Percentiles rank a stretch among this genome's conserved stretches.
Conservation (phyloP, 176 grass and related monocot genomes). For the Eleusine indica region DNA sequence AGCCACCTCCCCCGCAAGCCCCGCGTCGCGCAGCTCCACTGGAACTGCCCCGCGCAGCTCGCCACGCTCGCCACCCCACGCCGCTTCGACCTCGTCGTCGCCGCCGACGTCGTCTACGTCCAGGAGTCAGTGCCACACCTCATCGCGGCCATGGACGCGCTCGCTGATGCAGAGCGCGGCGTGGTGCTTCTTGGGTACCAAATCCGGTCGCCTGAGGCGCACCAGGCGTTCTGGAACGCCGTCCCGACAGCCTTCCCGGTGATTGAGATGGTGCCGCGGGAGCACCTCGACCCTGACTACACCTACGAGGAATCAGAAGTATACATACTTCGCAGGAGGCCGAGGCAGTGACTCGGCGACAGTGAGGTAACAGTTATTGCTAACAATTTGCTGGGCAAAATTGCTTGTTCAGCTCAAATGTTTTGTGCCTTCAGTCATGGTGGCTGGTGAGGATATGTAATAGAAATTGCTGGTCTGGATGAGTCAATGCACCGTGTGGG, state of each 20-base stretch:
- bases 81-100: conserved; percentile 78
- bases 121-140: conserved; percentile 81
- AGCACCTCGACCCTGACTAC: conserved; percentile 81
- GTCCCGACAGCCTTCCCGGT: conserved; percentile 58
- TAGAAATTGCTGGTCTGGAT: not conserved
- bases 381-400: not conserved
- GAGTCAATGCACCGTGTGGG: not conserved
- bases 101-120: conserved; percentile 91
- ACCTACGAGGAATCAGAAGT: conserved; percentile 83
- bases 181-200: conserved; percentile 84
- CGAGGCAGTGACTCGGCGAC: conserved; percentile 27
- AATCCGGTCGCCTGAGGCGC: conserved; percentile 79
- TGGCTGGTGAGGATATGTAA: not conserved
- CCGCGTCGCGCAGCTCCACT: conserved; percentile 78
- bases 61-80: conserved; percentile 47
- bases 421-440: not conserved
- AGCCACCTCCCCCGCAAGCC: conserved; percentile 55
- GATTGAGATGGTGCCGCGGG: conserved; percentile 76
- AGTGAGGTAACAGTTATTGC: not conserved
- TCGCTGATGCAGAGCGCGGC: conserved; percentile 61
- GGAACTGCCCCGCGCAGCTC: conserved; percentile 74
- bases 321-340: conserved; percentile 68
- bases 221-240: conserved; percentile 74
- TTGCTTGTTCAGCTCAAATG: conserved; percentile 24
- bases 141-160: conserved; percentile 76